Conservation (phyloP, 2,329 filamentous ascomycete species). For the Fusarium domesticum region DNA sequence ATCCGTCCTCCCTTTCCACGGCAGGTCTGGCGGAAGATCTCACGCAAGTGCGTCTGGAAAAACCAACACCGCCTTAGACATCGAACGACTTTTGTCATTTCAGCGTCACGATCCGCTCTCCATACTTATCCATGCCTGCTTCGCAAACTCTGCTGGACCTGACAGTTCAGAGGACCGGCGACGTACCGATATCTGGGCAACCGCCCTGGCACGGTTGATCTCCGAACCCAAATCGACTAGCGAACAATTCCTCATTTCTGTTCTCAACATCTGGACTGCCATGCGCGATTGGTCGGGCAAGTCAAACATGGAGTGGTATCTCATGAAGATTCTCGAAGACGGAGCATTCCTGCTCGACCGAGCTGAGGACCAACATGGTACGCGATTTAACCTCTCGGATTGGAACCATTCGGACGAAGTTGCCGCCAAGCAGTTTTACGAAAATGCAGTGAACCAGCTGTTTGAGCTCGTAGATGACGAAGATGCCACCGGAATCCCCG, state of each 20-base stretch:
- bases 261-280: conserved; percentile 82
- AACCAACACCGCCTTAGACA: conserved; percentile 54
- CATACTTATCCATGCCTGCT: conserved; percentile 81
- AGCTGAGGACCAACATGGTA: conserved; percentile 73
- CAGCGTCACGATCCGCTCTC: conserved; percentile 85
- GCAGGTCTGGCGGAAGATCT: conserved; percentile 46
- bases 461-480: conserved; percentile 86
- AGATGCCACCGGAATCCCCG: conserved; percentile 79
- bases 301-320: conserved; percentile 85
- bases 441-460: conserved; percentile 72
- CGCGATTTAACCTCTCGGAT: conserved; percentile 66
- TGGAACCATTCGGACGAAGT: conserved; percentile 77
- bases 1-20: conserved; percentile 73
- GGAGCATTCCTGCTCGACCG: conserved; percentile 88
- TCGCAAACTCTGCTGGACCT: conserved; percentile 79
- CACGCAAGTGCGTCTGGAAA: conserved; percentile 45
- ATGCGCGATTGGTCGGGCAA: conserved; percentile 89
- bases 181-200: conserved; percentile 84
- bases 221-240: conserved; percentile 71
- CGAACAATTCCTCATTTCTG: conserved; percentile 76
- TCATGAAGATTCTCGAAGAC: conserved; percentile 92
- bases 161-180: conserved; percentile 78
- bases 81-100: conserved; percentile 83
- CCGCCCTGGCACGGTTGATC: conserved; percentile 79
- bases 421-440: conserved; percentile 84